Evolutionary conservation across 495 filamentous ascomycete genomes (phyloP).

Genomic region (Penicillium dipodomyicola): DNA sequence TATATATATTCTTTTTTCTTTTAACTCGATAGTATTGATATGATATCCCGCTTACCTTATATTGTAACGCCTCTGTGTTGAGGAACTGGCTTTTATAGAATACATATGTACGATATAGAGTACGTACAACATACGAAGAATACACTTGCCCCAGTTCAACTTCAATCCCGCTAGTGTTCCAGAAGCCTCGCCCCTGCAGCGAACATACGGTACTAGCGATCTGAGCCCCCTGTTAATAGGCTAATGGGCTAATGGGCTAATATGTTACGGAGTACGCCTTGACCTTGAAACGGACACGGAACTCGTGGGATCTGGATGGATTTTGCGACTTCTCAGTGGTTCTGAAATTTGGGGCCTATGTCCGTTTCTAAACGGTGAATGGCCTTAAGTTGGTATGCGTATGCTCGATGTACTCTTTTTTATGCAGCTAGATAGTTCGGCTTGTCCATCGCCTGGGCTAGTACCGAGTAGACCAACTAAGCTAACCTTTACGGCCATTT

Average conservation of each 20-base stretch:
- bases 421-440: neutral
- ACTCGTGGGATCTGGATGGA: neutral
- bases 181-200: slow-evolving; percentile 24
- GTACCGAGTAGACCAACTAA: slow-evolving; percentile 1
- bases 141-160: neutral
- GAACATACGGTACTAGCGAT: neutral
- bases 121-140: neutral
- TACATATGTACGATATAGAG: neutral
- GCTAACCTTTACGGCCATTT: slow-evolving; percentile 12
- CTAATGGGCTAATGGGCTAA: neutral
- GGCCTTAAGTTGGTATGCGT: neutral
- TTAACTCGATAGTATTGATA: neutral
- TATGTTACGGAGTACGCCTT: neutral
- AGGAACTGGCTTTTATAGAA: neutral
- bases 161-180: slow-evolving; percentile 16
- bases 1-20: neutral
- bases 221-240: slow-evolving; percentile 5
- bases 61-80: neutral
- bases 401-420: neutral
- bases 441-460: slow-evolving; percentile 4
- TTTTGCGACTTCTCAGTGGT: neutral
- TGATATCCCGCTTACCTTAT: neutral
- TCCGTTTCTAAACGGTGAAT: neutral
- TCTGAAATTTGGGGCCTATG: slow-evolving; percentile 8
- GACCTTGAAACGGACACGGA: neutral